Conservation (phyloP, 164 flowering plant genomes). For the Vitis vinifera region ASM3070453v1 NC_081808.1:18898501-18899000, state of each 20-base stretch:
- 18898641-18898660: conserved; percentile 68
- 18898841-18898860: conserved; percentile 43
- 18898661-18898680: conserved; percentile 55
- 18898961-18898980: conserved; percentile 41
- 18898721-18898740: conserved; percentile 38
- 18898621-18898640: conserved; percentile 96
- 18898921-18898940: conserved; percentile 39
- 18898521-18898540: conserved; percentile 52
- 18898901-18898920: conserved; percentile 70
- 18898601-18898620: conserved; percentile 75
- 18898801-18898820: conserved; percentile 7
- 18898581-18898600: conserved; percentile 41
- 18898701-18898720: conserved; percentile 24
- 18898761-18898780: conserved; percentile 46
- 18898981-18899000: conserved; percentile 68
- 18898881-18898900: conserved; percentile 90
- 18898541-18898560: conserved; percentile 40
- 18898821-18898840: conserved; percentile 31
- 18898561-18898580: conserved; percentile 17
- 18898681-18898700: conserved; percentile 28
- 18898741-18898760: conserved; percentile 28
- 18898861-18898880: conserved; percentile 28
- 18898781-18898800: background rate
- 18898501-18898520: conserved; percentile 35
- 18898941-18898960: conserved; percentile 42